Evolutionary conservation across 2,329 filamentous ascomycete species (phyloP), one percentile per base, ranked within the genome.

Genomic region (Monilinia polystroma): DNA sequence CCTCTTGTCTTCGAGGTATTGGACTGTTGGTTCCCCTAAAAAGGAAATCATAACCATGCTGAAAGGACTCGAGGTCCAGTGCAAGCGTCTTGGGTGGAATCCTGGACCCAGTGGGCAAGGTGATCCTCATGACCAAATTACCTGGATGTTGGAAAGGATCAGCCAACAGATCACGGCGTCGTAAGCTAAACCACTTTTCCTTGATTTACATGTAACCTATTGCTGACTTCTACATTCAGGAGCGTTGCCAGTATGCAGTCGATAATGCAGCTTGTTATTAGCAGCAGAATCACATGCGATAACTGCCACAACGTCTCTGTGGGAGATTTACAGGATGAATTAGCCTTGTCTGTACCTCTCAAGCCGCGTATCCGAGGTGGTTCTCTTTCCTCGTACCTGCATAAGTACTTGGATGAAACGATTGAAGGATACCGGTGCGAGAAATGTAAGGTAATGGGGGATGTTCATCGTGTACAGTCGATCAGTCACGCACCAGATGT

Each of bases 61-160:
- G 35, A 32, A 49, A 59, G 16, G 41, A 38, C 32, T 57, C 3
- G 43, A 67, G 47, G 18, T 16, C n/a, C 64, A 56, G 8, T 52
- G 55, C 35, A 51, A 55, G 49, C 41, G 23, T 35, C 57, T 47
- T 49, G 45, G 55, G 58, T 53, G 49, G 14, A 65, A 35, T 43
- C 45, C 54, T 45, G 57, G 57, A 60, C 58, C 65, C 6, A 68
- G 56, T 23, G 70, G 71, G 7, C 75, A 77, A 60, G 74, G 68
- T n/a, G 76, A 77, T 53, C 73, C 75, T 23, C 72, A 74, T 8
- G 76, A 77, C 52, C 74, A 74, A 53, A 53, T 74, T 2, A 67
- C 64, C 2, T 75, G 72, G 73, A 67, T 77, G 20, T 52, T 75
- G 10, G 66, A 70, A 8, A 66, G 68, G 20, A 70, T 77, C 26